Evolutionary conservation across 2,329 filamentous ascomycete genomes (phyloP).

Genomic region (Salinomyces thailandicus): DNA sequence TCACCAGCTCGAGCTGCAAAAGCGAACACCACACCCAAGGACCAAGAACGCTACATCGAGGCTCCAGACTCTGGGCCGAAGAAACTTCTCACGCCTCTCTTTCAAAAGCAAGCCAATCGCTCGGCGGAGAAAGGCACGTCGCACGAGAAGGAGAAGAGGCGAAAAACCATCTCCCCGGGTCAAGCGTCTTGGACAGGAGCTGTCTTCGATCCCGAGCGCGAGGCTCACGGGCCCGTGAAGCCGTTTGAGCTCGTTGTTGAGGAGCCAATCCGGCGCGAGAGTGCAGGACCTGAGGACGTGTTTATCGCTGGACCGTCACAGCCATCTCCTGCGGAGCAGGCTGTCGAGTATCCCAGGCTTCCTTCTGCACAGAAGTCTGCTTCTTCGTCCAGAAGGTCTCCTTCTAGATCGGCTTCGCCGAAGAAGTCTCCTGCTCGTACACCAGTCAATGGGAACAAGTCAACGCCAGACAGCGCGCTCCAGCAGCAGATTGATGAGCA

Average conservation of each 20-base stretch:
- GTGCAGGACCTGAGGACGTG: neutral
- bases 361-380: slow-evolving; percentile 7
- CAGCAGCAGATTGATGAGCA: slow-evolving; percentile 11
- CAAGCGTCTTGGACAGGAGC: slow-evolving; percentile 9
- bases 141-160: slow-evolving; percentile 9
- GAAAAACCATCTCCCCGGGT: slow-evolving; percentile 14
- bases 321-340: slow-evolving; percentile 9
- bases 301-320: slow-evolving; percentile 1
- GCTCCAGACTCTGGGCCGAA: slow-evolving; percentile 32
- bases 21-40: slow-evolving; percentile 45
- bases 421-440: slow-evolving; percentile 11
- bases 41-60: slow-evolving; percentile 47
- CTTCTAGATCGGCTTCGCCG: slow-evolving; percentile 9
- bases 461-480: slow-evolving; percentile 6
- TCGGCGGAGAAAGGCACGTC: slow-evolving; percentile 18
- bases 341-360: slow-evolving; percentile 15
- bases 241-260: neutral
- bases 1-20: slow-evolving; percentile 39
- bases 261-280: neutral
- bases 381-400: slow-evolving; percentile 5
- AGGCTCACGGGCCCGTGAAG: neutral
- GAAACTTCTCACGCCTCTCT: slow-evolving; percentile 25
- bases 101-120: slow-evolving; percentile 21
- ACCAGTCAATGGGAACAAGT: slow-evolving; percentile 1
- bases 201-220: slow-evolving; percentile 8